A percentile compares a stretch with the other conserved stretches of the same genome.
phyloP scores from a whole-genome alignment of 2,329 filamentous ascomycete species.

The Harringtonia aguacate region DNA sequence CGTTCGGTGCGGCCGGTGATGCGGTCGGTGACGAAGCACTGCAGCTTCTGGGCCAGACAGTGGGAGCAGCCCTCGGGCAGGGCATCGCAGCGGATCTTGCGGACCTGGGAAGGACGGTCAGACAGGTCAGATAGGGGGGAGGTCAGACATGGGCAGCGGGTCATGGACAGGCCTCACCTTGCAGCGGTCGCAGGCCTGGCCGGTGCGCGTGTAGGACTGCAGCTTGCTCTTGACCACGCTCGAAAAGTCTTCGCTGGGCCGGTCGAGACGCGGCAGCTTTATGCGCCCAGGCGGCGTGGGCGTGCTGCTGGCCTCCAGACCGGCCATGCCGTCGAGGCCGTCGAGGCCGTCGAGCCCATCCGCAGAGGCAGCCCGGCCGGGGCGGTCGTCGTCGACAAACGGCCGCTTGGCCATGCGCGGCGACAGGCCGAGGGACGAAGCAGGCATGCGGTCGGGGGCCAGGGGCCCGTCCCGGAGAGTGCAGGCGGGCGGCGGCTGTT shows the following conservation, averaged over 20 bases:
- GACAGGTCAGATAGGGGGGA: background rate
- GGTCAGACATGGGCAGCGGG: constrained; percentile 1
- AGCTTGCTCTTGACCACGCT: constrained; percentile 44
- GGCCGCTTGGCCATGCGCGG: background rate
- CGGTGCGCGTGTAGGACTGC: constrained; percentile 52
- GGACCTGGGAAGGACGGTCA: constrained; percentile 46
- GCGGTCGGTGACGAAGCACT: constrained; percentile 78
- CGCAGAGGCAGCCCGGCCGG: too few relatives aligned
- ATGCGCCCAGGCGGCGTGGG: constrained; percentile 7
- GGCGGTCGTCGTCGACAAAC: background rate
- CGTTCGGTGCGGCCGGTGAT: constrained; percentile 73
- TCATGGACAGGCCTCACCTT: constrained; percentile 44
- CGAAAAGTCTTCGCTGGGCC: constrained; percentile 39
- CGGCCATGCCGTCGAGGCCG: background rate
- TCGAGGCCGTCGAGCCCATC: too few relatives aligned
- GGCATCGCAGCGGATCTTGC: constrained; percentile 82
- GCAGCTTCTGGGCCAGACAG: constrained; percentile 63
- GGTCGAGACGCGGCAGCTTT: constrained; percentile 39
- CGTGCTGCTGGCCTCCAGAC: background rate
- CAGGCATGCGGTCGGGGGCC: background rate
- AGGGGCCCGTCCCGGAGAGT: too few relatives aligned
- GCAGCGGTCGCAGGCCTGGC: constrained; percentile 82
- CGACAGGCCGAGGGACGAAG: background rate
- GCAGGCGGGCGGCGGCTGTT: too few relatives aligned
- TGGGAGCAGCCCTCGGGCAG: constrained; percentile 72